Evolutionary conservation across 257 asterid genomes (phyloP), one percentile per base, ranked within the genome.

Genomic region (Echium plantagineum): DNA sequence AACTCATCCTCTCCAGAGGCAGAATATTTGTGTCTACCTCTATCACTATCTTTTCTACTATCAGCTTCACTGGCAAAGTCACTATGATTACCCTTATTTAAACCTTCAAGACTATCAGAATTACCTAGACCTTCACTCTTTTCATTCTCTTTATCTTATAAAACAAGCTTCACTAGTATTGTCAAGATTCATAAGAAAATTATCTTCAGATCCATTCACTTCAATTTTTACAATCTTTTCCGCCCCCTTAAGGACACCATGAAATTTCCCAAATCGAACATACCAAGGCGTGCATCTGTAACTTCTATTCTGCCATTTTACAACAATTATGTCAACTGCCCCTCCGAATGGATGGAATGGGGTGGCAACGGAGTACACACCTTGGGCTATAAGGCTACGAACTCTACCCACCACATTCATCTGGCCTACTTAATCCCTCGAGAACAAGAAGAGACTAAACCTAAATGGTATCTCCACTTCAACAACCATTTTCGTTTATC

Each of bases 341-440:
- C 94, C 94, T 58, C 90, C 90, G 60, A 85, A 85, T 7, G 94
- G 94, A 76, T 85, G 94, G 70, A 85, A 85, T 21, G 94, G 94
- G 1, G 87, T 82, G 7, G 32, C 32, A 28, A 28, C 32, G 7
- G 32, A 28, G 32, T 28, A 28, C 32, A 28, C 32, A 28, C 32
- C 32, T 28, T 28, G 32, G 69, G 89, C 83, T 58, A 83, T 85
- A 7, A 85, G 66, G 71, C 82, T 74, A 22, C 85, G 62, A 69
- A 85, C 85, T 76, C 66, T 80, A 49, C 90, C 87, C 18, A 85
- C 81, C 65, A 85, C 81, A 73, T 78, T 74, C 94, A 85, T 85
- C 69, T 79, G 69, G 65, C 65, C 77, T 59, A 63, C 70, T 71
- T 53, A 53, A 10, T 6, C 60, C 60, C 38, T 56, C 38, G 0